Evolutionary conservation across 768 basidiomycete genomes (phyloP), one percentile per base, ranked within the genome.

Genomic region (Russula foetens): DNA sequence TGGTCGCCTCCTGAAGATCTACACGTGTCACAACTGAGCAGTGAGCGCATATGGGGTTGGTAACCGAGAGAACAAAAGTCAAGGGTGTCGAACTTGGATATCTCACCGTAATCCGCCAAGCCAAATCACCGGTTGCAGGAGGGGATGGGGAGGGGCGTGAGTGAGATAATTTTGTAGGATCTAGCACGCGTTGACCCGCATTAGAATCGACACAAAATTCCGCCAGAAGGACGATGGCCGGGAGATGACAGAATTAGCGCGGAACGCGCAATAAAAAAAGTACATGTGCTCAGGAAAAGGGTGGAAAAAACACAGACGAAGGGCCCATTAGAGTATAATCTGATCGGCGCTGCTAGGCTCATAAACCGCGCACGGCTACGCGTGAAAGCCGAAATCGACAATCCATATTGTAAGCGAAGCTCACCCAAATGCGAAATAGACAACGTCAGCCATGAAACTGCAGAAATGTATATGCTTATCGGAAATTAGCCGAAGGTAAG

Each of bases 361-460:
- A 64, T 59, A 54, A 52, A 58, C 62, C 58, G 52, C 41, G 62
- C 57, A 50, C 52, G 52, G 31, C 45, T 29, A 47, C 33, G 48
- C 56, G 45, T 41, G 44, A 46, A 61, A 61, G 54, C 49, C 49
- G 60, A 56, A 61, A 56, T 56, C 43, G 60, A 61, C 49, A 56
- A 61, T 61, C 60, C 45, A 70, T 66, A 52, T 51, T 56, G 41
- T 67, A 72, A 55, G 58, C 64, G 57, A 58, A 55, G 38, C 60
- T 63, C 31, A 67, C 66, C 15, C 71, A 72, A 44, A 69, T 67
- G 15, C 69, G 70, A 54, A 64, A 59, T 64, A 64, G 60, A 66
- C 43, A 58, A 59, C 54, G 58, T 65, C 65, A 63, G 43, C 61
- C 49, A 53, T 48, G 29, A 58, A 33, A 66, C 48, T 49, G 59